Evolutionary conservation across 306 rosid genomes (phyloP).

Genomic region (Acmispon strigosus): DNA sequence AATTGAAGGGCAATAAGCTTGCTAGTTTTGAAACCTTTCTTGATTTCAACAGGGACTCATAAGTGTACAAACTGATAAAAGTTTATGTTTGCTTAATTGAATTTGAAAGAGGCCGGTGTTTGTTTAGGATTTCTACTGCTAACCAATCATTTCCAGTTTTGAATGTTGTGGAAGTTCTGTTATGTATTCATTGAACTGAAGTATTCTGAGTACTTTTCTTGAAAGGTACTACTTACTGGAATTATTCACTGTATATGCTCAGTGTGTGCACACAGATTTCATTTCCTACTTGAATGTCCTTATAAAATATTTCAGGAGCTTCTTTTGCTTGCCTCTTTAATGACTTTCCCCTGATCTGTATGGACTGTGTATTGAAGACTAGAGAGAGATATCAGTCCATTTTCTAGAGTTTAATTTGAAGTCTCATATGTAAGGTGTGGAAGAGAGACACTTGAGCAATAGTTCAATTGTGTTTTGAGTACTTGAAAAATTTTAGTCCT

Average conservation of each 20-base stretch:
- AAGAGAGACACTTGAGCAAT: not conserved
- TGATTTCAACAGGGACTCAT: not conserved
- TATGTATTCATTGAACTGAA: not conserved
- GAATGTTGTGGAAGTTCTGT: not conserved
- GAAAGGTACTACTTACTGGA: not conserved
- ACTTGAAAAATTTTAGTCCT: not conserved
- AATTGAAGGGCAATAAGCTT: not conserved
- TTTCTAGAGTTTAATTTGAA: slow-evolving; percentile 1
- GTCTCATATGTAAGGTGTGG: not conserved
- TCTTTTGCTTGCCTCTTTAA: not conserved
- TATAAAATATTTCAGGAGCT: not conserved
- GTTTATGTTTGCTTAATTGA: not conserved
- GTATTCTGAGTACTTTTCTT: not conserved
- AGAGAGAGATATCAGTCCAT: not conserved
- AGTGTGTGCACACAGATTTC: not conserved
- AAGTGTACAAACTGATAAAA: not conserved
- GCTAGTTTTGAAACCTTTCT: not conserved
- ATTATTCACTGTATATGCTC: not conserved
- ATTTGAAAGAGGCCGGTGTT: not conserved
- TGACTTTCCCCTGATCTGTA: not conserved
- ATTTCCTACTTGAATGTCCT: not conserved
- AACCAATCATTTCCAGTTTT: not conserved
- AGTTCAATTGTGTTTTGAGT: not conserved
- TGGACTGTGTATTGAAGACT: not conserved
- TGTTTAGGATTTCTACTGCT: not conserved